These are phyloP conservation scores for Gossypium gossypioides DNA, from an alignment of 441 rosid genomes.

Conservation along the genomic window DNA sequence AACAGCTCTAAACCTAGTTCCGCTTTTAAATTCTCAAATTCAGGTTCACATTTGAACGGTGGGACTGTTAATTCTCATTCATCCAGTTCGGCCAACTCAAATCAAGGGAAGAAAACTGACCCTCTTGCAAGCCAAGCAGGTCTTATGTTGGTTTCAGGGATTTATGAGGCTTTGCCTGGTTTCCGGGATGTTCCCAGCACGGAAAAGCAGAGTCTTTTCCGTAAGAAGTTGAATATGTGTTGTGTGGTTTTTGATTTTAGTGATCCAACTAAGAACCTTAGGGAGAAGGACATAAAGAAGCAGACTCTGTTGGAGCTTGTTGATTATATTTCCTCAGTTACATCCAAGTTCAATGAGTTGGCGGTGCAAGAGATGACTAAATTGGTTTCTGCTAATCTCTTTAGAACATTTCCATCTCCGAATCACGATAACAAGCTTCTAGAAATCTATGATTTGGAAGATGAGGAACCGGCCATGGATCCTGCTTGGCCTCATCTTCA, in stretches of 20 bases:
- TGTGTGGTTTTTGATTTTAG: constrained; percentile 61
- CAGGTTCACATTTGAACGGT: constrained; percentile 35
- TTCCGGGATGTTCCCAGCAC: constrained; percentile 63
- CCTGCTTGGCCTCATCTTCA: constrained; percentile 80
- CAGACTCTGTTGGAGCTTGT: constrained; percentile 74
- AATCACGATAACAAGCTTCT: constrained; percentile 40
- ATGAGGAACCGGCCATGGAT: constrained; percentile 63
- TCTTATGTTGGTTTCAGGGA: constrained; percentile 25
- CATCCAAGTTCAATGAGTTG: constrained; percentile 56
- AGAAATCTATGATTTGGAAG: constrained; percentile 57
- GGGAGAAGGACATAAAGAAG: constrained; percentile 73
- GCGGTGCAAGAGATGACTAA: constrained; percentile 71
- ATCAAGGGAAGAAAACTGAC: constrained; percentile 39
- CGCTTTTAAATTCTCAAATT: constrained; percentile 28
- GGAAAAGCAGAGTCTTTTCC: constrained; percentile 60
- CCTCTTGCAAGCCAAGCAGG: constrained; percentile 25
- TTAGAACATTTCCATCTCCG: constrained; percentile 52
- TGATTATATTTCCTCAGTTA: constrained; percentile 51
- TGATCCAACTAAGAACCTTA: constrained; percentile 58
- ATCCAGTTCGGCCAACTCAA: constrained; percentile 22
- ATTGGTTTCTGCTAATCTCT: constrained; percentile 55
- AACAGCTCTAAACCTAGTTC: constrained; percentile 30
- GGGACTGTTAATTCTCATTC: constrained; percentile 31
- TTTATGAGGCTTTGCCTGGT: constrained; percentile 57
- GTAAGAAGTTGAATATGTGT: constrained; percentile 60